These are phyloP conservation scores for Suillus cothurnatus DNA, from an alignment of 768 basidiomycete species.

Conservation along the genomic window DNA sequence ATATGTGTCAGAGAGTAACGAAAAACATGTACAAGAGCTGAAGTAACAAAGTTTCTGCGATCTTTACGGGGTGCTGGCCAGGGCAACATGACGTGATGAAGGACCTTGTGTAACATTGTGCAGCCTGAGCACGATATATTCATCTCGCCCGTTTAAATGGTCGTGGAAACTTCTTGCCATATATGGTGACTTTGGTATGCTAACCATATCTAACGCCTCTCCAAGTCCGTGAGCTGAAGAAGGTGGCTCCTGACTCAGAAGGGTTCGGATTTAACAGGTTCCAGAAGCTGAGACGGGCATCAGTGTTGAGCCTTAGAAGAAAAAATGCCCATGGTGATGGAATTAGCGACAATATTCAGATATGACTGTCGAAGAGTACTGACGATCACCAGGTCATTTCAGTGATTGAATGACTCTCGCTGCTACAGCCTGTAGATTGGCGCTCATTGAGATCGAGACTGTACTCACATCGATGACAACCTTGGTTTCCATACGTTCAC, in stretches of 20 bases:
- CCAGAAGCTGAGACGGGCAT: background rate
- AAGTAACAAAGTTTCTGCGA: background rate
- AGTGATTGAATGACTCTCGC: no score
- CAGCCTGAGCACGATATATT: background rate
- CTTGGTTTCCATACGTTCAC: background rate
- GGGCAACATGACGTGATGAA: background rate
- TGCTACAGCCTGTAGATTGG: background rate
- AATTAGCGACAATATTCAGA: background rate
- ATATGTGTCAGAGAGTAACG: background rate
- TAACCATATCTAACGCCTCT: background rate
- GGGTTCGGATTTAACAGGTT: background rate
- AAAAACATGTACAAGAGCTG: background rate
- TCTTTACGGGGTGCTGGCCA: background rate
- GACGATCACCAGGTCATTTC: background rate
- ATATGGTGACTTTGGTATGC: background rate
- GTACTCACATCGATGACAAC: background rate
- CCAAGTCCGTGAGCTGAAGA: background rate
- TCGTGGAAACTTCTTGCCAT: background rate
- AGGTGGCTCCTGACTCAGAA: background rate
- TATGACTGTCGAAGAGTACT: background rate
- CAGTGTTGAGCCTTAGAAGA: background rate
- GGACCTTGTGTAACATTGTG: background rate
- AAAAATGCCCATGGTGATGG: background rate
- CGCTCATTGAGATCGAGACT: background rate
- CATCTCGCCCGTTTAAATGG: background rate